Conservation (phyloP, 1,284 basidiomycete genomes). For the Tylopilus sp. region DNA sequence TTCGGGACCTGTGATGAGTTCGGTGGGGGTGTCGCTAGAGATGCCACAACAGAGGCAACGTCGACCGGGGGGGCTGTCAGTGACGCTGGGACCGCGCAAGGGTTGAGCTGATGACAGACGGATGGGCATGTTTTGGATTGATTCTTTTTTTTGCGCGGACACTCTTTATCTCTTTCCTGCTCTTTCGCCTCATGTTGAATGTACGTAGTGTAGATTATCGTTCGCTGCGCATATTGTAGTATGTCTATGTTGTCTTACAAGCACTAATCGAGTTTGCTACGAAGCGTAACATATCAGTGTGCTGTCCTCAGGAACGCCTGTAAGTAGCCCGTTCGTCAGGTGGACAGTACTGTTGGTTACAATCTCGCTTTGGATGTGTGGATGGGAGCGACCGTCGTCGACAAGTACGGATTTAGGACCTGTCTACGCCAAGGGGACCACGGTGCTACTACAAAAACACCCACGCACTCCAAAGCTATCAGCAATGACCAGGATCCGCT, state of each 20-base stretch:
- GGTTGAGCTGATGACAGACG: slow-evolving; percentile 4
- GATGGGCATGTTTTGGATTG: background rate
- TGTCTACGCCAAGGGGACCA: too few species aligned
- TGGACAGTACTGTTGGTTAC: too few species aligned
- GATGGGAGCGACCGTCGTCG: too few species aligned
- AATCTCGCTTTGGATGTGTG: too few species aligned
- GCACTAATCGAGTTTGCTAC: background rate
- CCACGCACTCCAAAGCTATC: too few species aligned
- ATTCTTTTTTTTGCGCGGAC: background rate
- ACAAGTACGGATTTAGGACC: too few species aligned
- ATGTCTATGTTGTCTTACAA: background rate
- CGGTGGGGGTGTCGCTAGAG: slow-evolving; percentile 30
- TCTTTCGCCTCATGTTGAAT: background rate
- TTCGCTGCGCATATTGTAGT: background rate
- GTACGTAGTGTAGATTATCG: background rate
- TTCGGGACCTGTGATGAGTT: slow-evolving; percentile 7
- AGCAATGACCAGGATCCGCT: too few species aligned
- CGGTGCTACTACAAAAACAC: too few species aligned
- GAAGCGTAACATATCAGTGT: too few species aligned
- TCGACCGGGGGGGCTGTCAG: slow-evolving; percentile 36
- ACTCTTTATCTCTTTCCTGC: background rate
- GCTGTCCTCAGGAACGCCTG: too few species aligned
- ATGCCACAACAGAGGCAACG: slow-evolving; percentile 49
- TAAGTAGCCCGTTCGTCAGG: too few species aligned
- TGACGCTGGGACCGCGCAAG: slow-evolving; percentile 37